A percentile compares a stretch with the other conserved stretches of the same genome.
These are phyloP conservation scores for Flaveria floridana DNA, from an alignment of 140 eudicot genomes.

Conservation along the genomic window DNA sequence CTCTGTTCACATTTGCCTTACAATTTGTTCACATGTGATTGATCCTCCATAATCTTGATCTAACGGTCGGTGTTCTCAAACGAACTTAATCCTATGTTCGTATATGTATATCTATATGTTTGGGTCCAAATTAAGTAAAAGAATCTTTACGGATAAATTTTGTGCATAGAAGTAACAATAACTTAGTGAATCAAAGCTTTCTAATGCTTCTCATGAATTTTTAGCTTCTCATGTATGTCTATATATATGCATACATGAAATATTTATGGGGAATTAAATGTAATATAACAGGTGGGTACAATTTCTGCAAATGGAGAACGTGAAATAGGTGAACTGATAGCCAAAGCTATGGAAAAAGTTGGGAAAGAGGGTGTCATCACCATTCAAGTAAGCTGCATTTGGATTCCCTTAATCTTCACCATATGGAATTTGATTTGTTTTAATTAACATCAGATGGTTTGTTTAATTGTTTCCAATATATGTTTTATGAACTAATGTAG, in stretches of 20 bases:
- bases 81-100: no score
- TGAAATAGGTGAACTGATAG: constrained; percentile 88
- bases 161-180: no score
- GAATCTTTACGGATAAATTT: no score
- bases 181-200: no score
- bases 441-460: background rate
- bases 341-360: constrained; percentile 91
- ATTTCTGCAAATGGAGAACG: constrained; percentile 92
- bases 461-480: background rate
- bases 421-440: background rate
- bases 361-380: constrained; percentile 96
- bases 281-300: constrained; percentile 63
- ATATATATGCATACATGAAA: background rate
- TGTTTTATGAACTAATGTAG: constrained; percentile 34
- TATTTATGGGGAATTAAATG: background rate
- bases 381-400: constrained; percentile 56
- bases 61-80: no score
- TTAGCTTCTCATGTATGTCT: background rate
- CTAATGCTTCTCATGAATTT: no score
- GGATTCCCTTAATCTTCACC: background rate
- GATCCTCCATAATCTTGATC: no score
- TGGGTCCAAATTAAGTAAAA: no score
- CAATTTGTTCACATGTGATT: no score
- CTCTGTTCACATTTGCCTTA: no score
- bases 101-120: no score